Conservation (phyloP, 2,329 filamentous ascomycete species). For the Phaeosphaeriaceae sp. region DNA sequence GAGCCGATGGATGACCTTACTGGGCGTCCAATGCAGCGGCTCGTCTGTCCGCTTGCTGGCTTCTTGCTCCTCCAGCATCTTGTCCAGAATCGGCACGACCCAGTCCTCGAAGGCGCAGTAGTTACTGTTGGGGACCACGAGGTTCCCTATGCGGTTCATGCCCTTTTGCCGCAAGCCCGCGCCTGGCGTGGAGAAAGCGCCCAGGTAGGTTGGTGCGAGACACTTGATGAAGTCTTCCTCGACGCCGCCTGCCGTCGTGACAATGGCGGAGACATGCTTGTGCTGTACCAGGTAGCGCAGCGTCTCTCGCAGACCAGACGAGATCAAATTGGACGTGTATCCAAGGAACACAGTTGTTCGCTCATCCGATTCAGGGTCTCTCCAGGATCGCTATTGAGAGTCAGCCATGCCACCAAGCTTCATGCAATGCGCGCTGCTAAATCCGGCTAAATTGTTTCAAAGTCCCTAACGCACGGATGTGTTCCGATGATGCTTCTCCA, state of each 20-base stretch:
- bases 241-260: slow-evolving; percentile 92
- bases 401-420: slow-evolving; percentile 36
- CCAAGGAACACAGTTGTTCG: slow-evolving; percentile 94
- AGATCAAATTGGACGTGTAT: slow-evolving; percentile 97
- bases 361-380: slow-evolving; percentile 77
- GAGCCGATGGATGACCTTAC: slow-evolving; percentile 86
- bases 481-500: slow-evolving; percentile 25
- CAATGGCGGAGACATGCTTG: slow-evolving; percentile 88
- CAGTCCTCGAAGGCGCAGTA: slow-evolving; percentile 98
- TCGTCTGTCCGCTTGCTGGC: slow-evolving; percentile 71
- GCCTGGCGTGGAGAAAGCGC: slow-evolving; percentile 80
- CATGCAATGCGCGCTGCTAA: slow-evolving; percentile 29
- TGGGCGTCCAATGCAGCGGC: slow-evolving; percentile 89
- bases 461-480: slow-evolving; percentile 28
- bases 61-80: slow-evolving; percentile 93
- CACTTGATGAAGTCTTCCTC: slow-evolving; percentile 99
- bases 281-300: slow-evolving; percentile 93
- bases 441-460: slow-evolving; percentile 40
- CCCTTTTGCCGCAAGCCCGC: slow-evolving; percentile 81
- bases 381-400: slow-evolving; percentile 71
- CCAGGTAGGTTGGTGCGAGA: slow-evolving; percentile 90
- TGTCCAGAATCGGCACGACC: slow-evolving; percentile 93
- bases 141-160: slow-evolving; percentile 93
- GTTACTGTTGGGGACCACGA: slow-evolving; percentile 95
- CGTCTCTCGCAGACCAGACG: slow-evolving; percentile 89